A percentile compares a stretch with the other conserved stretches of the same genome.
These are phyloP conservation scores for Cymbopogon citratus DNA, from an alignment of 176 grass and related monocot species.

Conservation along the genomic window DNA sequence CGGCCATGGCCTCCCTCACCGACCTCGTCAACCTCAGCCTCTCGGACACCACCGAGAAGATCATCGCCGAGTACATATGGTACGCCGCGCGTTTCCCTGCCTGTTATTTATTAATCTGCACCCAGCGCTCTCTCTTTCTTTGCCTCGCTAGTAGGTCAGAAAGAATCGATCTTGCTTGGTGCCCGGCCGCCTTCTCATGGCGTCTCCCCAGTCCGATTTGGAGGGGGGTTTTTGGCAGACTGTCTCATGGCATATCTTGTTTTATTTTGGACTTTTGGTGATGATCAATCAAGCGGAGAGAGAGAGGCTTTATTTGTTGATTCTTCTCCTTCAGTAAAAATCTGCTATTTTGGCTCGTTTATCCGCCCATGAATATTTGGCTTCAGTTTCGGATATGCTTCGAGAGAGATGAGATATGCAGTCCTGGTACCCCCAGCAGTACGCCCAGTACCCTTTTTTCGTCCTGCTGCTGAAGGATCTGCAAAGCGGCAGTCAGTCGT, in stretches of 20 bases:
- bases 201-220: background rate
- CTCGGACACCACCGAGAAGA: conserved; percentile 69
- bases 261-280: background rate
- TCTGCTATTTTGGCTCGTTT: background rate
- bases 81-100: conserved; percentile 21
- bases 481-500: background rate
- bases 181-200: background rate
- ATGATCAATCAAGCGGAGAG: background rate
- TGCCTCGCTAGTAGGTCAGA: background rate
- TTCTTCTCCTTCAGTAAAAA: background rate
- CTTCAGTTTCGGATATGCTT: background rate
- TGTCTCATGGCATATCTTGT: background rate
- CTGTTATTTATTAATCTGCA: background rate
- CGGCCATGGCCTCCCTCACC: conserved; percentile 84
- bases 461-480: conserved; percentile 17
- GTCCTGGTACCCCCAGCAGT: too few species aligned
- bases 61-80: conserved; percentile 99
- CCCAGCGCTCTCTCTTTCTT: background rate
- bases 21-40: conserved; percentile 94
- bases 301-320: background rate
- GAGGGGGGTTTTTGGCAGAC: background rate
- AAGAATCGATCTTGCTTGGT: conserved; percentile 2
- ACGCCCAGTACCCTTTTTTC: background rate
- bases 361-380: background rate
- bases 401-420: background rate